Base-by-base conservation (phyloP, 441 rosid genomes). In the Populus trichocarpa region DNA sequence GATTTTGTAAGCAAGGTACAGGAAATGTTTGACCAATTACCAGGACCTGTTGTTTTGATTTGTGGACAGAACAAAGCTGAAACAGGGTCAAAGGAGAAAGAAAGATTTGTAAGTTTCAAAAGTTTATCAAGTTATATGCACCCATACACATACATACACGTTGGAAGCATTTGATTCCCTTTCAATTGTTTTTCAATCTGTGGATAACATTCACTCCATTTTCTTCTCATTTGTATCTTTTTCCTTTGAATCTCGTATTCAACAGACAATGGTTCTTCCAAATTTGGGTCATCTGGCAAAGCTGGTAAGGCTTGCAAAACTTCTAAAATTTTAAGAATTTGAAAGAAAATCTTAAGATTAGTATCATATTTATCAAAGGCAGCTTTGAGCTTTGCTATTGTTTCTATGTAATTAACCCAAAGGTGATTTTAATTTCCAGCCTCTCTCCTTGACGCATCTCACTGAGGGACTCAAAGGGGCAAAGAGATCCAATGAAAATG, bases 261-360 rank as follows among this genome's bases (percentile, higher is more conserved):
- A 83, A 79, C 90, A 96, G 99, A 92, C 92, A 9, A 90, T 92
- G 98, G 86, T 93, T 72, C 92, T 92, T 83, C 98, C 98, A 70
- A 89, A 85, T 84, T 83, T 92, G 84, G 90, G 89, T 75, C 98
- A 90, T 77, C 82, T 89, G 79, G 90, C 90, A 9, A 96, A 93
- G 87, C 91, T 93, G 99, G 99, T 96, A 85, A 84, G 77, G 74
- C 78, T 86, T 80, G 64, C 63, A 75, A 28, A 72, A 32, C 72
- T n/a, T 79, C 72, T 75, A 57, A 57, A 57, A 18, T 7, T 10
- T 57, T 57, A 7, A 5, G 9, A 57, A 6, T 57, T 57, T 7
- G 63, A 53, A 28, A 28, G 30, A 28, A 30, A 30, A 30, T 30
- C 3, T 30, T 30, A 30, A 30, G 32, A 30, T 30, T 30, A 30